Evolutionary conservation across 768 basidiomycete genomes (phyloP), one percentile per base, ranked within the genome.

Genomic region (Lanmaoa pseudosensibilis): DNA sequence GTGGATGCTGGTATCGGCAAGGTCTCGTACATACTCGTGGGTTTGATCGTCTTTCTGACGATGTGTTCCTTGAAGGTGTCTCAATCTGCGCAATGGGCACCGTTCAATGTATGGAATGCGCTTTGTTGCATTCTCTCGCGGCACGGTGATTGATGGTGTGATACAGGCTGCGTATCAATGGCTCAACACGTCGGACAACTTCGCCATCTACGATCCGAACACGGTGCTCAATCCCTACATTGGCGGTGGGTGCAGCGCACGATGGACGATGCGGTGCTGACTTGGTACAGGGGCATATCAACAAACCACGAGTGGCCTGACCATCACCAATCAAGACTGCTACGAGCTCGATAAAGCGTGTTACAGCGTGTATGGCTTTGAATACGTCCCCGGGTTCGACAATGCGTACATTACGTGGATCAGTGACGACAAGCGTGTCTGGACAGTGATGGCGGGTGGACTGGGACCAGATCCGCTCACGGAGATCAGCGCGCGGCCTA

Each of bases 351-450:
- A 73, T 13, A 23, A 38, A 8, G 73, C 65, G 0, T 80, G 81
- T 59, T 80, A 70, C 57, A 74, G 79, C 40, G 65, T 75, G 12
- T 83, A 85, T 39, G 84, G 80, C 2, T 82, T 82, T 52, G 83
- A 84, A 65, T 85, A 83, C 60, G 69, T 69, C 23, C 77, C 79
- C 3, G 76, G 79, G 47, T 80, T 77, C 55, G 79, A 82, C 56
- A 67, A 76, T 54, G 76, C 68, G 16, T 90, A 89, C 60, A 85
- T 90, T 56, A 83, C 83, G 21, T 90, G 88, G 88, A 79, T 90
- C 52, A 85, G 78, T 63, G 72, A 85, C 50, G 77, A 71, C 56
- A 74, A 79, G 51, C 68, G 74, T 5, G 76, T 81, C 9, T 88
- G 86, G 87, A 86, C 84, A 9, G 56, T 88, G 45, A 71, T 75